These are phyloP conservation scores for Quercus ilex DNA, from an alignment of 306 rosid genomes.

Conservation along the genomic window DNA sequence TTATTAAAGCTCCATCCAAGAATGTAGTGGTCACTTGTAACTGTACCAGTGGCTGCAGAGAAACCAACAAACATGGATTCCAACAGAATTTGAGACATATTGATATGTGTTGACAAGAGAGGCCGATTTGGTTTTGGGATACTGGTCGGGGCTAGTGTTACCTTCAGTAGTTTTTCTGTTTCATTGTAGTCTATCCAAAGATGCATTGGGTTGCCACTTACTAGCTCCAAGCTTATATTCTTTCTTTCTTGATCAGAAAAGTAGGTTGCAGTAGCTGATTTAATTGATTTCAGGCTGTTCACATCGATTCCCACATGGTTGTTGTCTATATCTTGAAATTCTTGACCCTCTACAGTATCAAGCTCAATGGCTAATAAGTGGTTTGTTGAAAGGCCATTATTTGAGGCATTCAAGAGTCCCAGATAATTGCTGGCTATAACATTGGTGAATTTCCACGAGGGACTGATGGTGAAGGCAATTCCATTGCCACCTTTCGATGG, in stretches of 20 bases:
- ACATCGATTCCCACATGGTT: conserved; percentile 37
- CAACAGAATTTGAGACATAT: background rate
- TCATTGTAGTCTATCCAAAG: background rate
- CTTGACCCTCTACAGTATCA: background rate
- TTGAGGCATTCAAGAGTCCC: background rate
- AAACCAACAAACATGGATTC: conserved; percentile 33
- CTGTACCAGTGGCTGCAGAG: conserved; percentile 27
- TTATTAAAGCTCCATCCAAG: conserved; percentile 35
- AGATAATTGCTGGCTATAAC: background rate
- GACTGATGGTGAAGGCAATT: conserved; percentile 25
- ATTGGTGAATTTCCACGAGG: conserved; percentile 3
- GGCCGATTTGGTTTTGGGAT: conserved; percentile 15
- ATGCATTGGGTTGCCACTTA: conserved; percentile 16
- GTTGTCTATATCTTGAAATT: background rate
- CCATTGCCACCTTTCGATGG: conserved; percentile 14
- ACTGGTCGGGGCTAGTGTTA: conserved; percentile 15
- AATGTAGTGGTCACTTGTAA: conserved; percentile 11
- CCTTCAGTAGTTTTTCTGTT: background rate
- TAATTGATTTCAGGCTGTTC: background rate
- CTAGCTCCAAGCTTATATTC: background rate
- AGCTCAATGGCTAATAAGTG: conserved; percentile 39
- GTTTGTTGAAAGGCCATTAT: background rate
- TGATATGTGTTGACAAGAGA: background rate
- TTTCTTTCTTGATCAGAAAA: background rate
- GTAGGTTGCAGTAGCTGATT: conserved; percentile 2